Percentiles rank a stretch among this genome's conserved stretches.
Evolutionary conservation across 1,139 yeast genomes (phyloP).

Genomic region (Blastobotrys apis): DNA sequence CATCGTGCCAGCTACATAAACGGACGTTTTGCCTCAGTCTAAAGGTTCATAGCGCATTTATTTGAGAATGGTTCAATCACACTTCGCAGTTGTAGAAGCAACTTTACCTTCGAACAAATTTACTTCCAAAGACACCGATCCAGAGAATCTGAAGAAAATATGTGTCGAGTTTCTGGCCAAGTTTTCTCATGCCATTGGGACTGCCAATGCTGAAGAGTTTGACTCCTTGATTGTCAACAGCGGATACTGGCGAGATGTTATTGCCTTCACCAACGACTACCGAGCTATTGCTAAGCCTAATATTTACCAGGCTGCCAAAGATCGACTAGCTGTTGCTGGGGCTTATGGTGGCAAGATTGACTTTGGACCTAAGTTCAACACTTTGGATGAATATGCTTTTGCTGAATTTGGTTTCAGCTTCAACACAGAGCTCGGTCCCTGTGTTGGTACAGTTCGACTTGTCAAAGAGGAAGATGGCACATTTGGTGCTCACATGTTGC

Average conservation of each 20-base stretch:
- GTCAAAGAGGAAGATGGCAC: constrained; percentile 30
- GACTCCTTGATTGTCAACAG: constrained; percentile 17
- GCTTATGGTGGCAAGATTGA: constrained; percentile 14
- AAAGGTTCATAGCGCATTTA: too few species aligned
- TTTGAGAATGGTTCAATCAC: constrained; percentile 9
- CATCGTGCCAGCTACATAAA: too few species aligned
- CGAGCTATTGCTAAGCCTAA: constrained; percentile 23
- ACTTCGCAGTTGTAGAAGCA: constrained; percentile 12
- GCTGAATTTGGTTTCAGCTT: constrained; percentile 21
- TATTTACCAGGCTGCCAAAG: constrained; percentile 23
- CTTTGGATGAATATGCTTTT: constrained; percentile 17
- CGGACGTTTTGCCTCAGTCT: too few species aligned
- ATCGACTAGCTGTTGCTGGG: constrained; percentile 10
- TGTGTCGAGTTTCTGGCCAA: constrained; percentile 14
- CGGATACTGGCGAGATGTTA: constrained; percentile 24
- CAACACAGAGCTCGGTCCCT: constrained; percentile 17
- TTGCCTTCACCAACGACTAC: constrained; percentile 25
- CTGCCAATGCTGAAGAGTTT: constrained; percentile 16
- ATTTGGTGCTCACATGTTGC: constrained; percentile 36
- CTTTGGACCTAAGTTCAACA: constrained; percentile 16
- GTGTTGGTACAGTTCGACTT: constrained; percentile 16
- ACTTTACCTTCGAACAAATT: constrained; percentile 12
- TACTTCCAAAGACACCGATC: constrained; percentile 6
- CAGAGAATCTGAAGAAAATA: too few species aligned
- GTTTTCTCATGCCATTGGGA: constrained; percentile 18